These are phyloP conservation scores for Senna tora DNA, from an alignment of 306 rosid species.

Conservation along the genomic window DNA sequence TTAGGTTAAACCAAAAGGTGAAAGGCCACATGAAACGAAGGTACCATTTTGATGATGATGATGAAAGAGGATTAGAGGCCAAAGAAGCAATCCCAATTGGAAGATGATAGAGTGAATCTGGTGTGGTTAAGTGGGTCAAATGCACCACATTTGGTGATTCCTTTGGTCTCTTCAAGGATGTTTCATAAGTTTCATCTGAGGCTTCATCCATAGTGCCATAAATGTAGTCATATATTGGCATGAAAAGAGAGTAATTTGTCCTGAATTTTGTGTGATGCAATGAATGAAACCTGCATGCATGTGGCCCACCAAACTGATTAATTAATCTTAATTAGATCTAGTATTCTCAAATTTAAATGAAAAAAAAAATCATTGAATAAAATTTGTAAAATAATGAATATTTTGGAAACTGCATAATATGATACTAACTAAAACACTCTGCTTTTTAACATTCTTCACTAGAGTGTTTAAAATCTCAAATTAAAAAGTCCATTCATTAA, in stretches of 20 bases:
- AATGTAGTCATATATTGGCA: slow-evolving; percentile 62
- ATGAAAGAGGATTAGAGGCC: slow-evolving; percentile 47
- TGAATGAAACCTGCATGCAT: slow-evolving; percentile 65
- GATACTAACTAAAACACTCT: too few species aligned
- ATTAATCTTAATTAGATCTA: too few species aligned
- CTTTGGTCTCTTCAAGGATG: slow-evolving; percentile 32
- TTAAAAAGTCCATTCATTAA: too few species aligned
- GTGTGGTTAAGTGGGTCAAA: slow-evolving; percentile 49
- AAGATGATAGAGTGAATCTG: slow-evolving; percentile 53
- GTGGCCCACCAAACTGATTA: neutral
- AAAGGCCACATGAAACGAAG: slow-evolving; percentile 53
- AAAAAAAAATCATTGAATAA: too few species aligned
- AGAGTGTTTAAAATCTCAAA: too few species aligned
- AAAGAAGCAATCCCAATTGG: slow-evolving; percentile 47
- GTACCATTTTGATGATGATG: slow-evolving; percentile 46
- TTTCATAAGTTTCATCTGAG: slow-evolving; percentile 35
- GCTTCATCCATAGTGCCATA: slow-evolving; percentile 53
- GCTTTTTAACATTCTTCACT: too few species aligned
- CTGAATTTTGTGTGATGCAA: slow-evolving; percentile 63
- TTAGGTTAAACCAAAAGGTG: slow-evolving; percentile 31
- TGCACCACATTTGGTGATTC: slow-evolving; percentile 16
- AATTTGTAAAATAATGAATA: too few species aligned
- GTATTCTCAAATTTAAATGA: too few species aligned
- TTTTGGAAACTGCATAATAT: too few species aligned
- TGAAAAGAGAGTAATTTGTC: slow-evolving; percentile 56